These are phyloP conservation scores for Taiozyma onychis DNA, from an alignment of 1,139 yeast species.

Conservation along the genomic window DNA sequence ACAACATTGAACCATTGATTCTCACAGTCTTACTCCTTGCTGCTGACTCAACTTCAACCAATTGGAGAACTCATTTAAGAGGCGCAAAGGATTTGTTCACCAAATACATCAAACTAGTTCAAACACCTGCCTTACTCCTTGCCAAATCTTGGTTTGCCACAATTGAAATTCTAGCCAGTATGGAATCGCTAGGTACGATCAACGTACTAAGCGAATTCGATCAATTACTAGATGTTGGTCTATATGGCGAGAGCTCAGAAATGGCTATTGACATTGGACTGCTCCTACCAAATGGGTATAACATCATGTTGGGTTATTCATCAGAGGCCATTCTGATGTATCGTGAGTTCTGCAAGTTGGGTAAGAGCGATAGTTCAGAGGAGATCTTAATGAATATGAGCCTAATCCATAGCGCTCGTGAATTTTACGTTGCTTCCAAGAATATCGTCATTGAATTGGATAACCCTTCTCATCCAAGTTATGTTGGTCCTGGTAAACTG, in stretches of 20 bases:
- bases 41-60: slow-evolving; percentile 51
- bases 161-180: slow-evolving; percentile 54
- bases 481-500: slow-evolving; percentile 4
- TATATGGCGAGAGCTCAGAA: slow-evolving; percentile 20
- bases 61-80: slow-evolving; percentile 60
- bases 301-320: slow-evolving; percentile 45
- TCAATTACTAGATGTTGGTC: slow-evolving; percentile 32
- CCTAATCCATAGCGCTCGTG: slow-evolving; percentile 21
- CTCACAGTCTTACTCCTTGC: slow-evolving; percentile 55
- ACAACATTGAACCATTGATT: slow-evolving; percentile 53
- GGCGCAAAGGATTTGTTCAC: slow-evolving; percentile 60
- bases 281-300: slow-evolving; percentile 39
- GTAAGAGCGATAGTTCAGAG: slow-evolving; percentile 16
- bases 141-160: slow-evolving; percentile 60
- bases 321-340: slow-evolving; percentile 25
- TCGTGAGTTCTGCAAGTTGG: slow-evolving; percentile 24
- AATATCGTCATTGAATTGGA: slow-evolving; percentile 8
- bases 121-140: slow-evolving; percentile 35
- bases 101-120: slow-evolving; percentile 36
- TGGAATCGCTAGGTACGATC: slow-evolving; percentile 45
- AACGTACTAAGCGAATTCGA: slow-evolving; percentile 51
- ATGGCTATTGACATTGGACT: slow-evolving; percentile 38
- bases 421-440: slow-evolving; percentile 26
- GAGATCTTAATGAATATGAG: slow-evolving; percentile 18
- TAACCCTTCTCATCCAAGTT: slow-evolving; percentile 23